A percentile compares a stretch with the other conserved stretches of the same genome.
phyloP scores from a whole-genome alignment of 2,329 filamentous ascomycete species.

The Clonostachys rhizophaga region DNA sequence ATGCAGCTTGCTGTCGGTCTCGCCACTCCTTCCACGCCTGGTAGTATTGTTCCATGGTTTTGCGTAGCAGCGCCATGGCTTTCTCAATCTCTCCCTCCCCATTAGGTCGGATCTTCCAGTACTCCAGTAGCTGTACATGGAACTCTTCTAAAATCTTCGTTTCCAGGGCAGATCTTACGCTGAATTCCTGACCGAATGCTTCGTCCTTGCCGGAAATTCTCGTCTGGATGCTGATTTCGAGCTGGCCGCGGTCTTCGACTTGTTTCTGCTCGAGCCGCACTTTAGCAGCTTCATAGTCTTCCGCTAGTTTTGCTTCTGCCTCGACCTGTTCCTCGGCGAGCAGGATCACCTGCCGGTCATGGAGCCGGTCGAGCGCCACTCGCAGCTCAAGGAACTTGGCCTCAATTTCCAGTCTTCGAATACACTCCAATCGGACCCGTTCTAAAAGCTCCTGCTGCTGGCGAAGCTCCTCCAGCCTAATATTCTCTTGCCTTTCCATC shows the following conservation, averaged over 20 bases:
- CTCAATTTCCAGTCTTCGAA: conserved; percentile 30
- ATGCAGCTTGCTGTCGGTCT: conserved; percentile 29
- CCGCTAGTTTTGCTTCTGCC: conserved; percentile 18
- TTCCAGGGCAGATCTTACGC: conserved; percentile 32
- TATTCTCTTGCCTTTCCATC: conserved; percentile 28
- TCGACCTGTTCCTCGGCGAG: conserved; percentile 30
- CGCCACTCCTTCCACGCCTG: conserved; percentile 33
- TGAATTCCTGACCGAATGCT: conserved; percentile 32
- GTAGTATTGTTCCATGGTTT: conserved; percentile 34
- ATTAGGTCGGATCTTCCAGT: conserved; percentile 28
- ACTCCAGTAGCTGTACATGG: conserved; percentile 24
- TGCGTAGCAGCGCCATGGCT: conserved; percentile 25
- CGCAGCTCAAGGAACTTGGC: conserved; percentile 30
- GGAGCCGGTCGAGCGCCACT: conserved; percentile 26
- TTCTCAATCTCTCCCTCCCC: conserved; percentile 20
- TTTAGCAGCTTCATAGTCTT: conserved; percentile 12
- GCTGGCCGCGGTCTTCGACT: conserved; percentile 18
- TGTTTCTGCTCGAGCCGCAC: conserved; percentile 24
- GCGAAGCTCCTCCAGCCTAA: conserved; percentile 26
- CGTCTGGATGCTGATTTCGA: conserved; percentile 13
- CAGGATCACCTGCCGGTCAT: conserved; percentile 33
- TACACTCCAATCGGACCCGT: conserved; percentile 29
- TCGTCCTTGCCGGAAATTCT: conserved; percentile 25
- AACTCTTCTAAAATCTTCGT: conserved; percentile 38
- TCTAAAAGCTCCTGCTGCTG: conserved; percentile 29